phyloP scores from a whole-genome alignment of 2,329 filamentous ascomycete species.

The Hypoxylon sp. region DNA sequence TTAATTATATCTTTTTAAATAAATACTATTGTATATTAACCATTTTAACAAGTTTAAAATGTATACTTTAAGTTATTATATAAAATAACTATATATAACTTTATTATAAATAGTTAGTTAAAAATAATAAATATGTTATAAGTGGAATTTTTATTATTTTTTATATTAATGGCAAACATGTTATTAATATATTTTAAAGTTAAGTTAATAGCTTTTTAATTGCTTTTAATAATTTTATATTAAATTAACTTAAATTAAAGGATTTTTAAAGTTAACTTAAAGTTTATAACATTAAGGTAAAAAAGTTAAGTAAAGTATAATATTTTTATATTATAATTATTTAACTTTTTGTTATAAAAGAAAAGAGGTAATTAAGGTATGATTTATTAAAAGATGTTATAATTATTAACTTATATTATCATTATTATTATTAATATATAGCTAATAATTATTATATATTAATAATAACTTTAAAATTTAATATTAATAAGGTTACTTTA shows the following conservation, averaged over 20 bases:
- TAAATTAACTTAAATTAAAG: background rate
- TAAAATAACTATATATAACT: background rate
- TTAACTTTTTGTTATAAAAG: conserved; percentile 1
- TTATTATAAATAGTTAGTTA: background rate
- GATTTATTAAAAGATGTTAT: conserved; percentile 8
- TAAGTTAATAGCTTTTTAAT: conserved; percentile 2
- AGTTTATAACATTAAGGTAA: background rate
- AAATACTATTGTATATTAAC: background rate
- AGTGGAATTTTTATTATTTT: conserved; percentile 3
- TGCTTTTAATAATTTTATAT: background rate
- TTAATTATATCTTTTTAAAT: background rate
- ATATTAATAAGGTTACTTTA: conserved; percentile 5
- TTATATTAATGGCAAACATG: conserved; percentile 1
- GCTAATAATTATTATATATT: conserved; percentile 5
- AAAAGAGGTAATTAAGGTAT: conserved; percentile 8
- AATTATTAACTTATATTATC: conserved; percentile 8
- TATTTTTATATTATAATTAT: conserved; percentile 7
- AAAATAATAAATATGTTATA: conserved; percentile 11
- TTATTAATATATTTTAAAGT: conserved; percentile 1
- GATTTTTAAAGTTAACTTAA: background rate
- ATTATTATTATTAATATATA: conserved; percentile 13
- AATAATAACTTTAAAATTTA: conserved; percentile 1
- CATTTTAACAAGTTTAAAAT: background rate
- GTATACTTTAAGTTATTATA: background rate
- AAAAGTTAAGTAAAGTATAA: conserved; percentile 8